Evolutionary conservation across 2,329 filamentous ascomycete species (phyloP), one percentile per base, ranked within the genome.

Genomic region (Paecilomyces dactylethromorphus): DNA sequence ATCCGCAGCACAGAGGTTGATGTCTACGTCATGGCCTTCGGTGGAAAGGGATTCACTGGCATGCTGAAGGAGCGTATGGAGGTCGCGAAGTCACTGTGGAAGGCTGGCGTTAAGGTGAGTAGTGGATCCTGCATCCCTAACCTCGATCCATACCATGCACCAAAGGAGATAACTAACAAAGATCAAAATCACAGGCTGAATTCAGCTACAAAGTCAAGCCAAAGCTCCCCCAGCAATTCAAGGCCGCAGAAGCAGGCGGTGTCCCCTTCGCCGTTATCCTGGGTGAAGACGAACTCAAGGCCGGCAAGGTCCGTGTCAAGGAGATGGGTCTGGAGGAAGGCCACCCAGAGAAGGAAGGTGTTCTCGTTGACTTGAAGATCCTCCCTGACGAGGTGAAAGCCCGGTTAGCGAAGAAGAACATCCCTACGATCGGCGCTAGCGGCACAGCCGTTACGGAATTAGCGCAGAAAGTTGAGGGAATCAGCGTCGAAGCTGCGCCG

Each of bases 21-120:
- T 70, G 92, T 92, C 53, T 97, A 87, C 75, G 89, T 97, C 69
- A 97, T 97, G 92, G 92, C 92, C 0, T 92, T 97, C 69, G 92
- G 91, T 57, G 89, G 90, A 56, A 93, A 92, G 76, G 89, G 87
- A 21, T 93, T 92, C 74, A 88, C 83, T 15, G 91, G 91, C 53
- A 80, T 95, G 63, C 77, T 96, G 57, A 86, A 87, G 65, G 89
- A 97, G 79, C 88, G 93, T 64, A 92, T 97, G 86, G 80, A 86
- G 26, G 83, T 97, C 39, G 87, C 88, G 60, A 83, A 86, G 64
- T 81, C 81, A 64, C 80, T 97, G 55, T 95, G 93, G 91, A 87
- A 91, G 65, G 91, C 89, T 7, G 92, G 91, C 21, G 87, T 97
- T 78, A 96, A 92, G 80, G 85, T 86, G 74, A 66, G 73, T 65